A percentile compares a stretch with the other conserved stretches of the same genome.
These are phyloP conservation scores for Trichosporon faecale DNA, from an alignment of 1,284 basidiomycete genomes.

Conservation along the genomic window DNA sequence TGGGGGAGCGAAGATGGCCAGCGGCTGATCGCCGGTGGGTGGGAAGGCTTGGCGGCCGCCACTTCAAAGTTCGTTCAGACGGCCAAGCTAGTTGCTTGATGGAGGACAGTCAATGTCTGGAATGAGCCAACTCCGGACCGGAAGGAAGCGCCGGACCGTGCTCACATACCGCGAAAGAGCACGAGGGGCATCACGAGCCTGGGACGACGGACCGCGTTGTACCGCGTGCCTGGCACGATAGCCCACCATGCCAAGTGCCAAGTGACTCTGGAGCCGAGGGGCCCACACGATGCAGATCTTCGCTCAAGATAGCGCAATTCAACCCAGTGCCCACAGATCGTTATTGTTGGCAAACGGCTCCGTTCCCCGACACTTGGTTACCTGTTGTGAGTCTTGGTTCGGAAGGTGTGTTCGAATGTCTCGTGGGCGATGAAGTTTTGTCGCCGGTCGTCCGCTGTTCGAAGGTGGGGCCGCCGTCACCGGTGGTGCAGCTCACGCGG, in stretches of 20 bases:
- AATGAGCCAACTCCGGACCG: not conserved
- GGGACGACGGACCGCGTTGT: not conserved
- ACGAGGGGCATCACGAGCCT: not conserved
- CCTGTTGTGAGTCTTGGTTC: not conserved
- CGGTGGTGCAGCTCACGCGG: no score
- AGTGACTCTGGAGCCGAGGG: not conserved
- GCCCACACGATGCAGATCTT: not conserved
- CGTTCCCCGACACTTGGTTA: no score
- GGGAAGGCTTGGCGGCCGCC: no score
- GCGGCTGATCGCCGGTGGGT: no score
- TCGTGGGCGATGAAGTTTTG: not conserved
- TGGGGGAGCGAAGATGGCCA: no score
- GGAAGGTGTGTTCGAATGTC: not conserved
- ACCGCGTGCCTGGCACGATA: not conserved
- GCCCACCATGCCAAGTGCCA: slow-evolving; percentile 2
- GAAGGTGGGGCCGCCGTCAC: no score
- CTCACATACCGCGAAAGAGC: not conserved
- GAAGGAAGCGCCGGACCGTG: not conserved
- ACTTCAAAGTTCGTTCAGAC: not conserved
- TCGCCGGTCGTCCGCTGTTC: no score
- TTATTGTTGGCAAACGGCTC: not conserved
- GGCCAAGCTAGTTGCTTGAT: not conserved
- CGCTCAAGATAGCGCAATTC: not conserved
- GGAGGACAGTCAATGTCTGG: not conserved
- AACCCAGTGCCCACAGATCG: no score